phyloP scores from a whole-genome alignment of 352 stramenopile genomes.

The Phytophthora tubulina region DNA sequence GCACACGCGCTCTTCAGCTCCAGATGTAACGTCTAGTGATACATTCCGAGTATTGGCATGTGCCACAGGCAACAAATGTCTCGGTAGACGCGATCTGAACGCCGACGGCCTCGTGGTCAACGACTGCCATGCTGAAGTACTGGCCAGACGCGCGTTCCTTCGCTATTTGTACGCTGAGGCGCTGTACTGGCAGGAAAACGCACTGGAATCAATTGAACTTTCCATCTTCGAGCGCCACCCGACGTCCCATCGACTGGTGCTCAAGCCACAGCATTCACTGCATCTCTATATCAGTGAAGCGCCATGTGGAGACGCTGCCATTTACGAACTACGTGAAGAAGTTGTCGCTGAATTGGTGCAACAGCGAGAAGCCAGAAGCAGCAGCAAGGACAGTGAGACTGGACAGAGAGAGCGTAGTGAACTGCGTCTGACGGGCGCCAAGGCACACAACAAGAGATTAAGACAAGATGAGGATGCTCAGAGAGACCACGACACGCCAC shows the following conservation, averaged over 20 bases:
- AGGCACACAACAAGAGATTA: conserved; percentile 48
- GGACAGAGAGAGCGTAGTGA: conserved; percentile 44
- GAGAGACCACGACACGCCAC: neutral
- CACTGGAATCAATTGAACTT: conserved; percentile 16
- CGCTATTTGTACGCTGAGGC: conserved; percentile 89
- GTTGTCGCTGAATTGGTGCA: conserved; percentile 73
- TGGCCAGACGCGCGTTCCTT: conserved; percentile 88
- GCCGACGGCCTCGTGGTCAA: conserved; percentile 86
- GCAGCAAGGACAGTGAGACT: conserved; percentile 7
- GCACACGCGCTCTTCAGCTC: conserved; percentile 4
- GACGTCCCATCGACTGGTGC: conserved; percentile 46
- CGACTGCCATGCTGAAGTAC: conserved; percentile 94
- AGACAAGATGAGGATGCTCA: neutral
- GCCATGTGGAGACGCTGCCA: conserved; percentile 94
- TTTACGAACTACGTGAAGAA: conserved; percentile 87
- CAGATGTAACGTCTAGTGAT: conserved; percentile 5
- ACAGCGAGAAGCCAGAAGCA: conserved; percentile 35
- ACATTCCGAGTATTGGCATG: conserved; percentile 58
- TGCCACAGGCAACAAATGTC: conserved; percentile 84
- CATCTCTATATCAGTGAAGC: conserved; percentile 94
- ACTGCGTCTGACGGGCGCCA: conserved; percentile 75
- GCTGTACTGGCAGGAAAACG: conserved; percentile 42
- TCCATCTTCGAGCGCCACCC: conserved; percentile 63
- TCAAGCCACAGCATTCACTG: conserved; percentile 74
- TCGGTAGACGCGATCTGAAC: conserved; percentile 74